phyloP scores from a whole-genome alignment of 805 yeast species.

The Candida orba region DNA sequence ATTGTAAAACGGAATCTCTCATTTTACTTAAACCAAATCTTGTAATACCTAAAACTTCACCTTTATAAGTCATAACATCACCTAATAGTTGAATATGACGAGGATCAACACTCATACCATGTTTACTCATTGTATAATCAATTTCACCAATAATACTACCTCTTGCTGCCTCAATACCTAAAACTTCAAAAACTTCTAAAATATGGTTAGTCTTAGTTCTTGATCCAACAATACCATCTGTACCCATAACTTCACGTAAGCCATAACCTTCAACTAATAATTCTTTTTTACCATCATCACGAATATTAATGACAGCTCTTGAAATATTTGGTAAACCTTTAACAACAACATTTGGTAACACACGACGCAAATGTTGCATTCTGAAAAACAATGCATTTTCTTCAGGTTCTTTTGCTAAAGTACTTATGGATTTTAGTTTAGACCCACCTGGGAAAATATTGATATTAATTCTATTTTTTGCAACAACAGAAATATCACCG shows the following conservation, averaged over 20 bases:
- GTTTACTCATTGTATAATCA: constrained; percentile 96
- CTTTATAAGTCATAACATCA: constrained; percentile 98
- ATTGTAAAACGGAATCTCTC: constrained; percentile 95
- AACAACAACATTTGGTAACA: constrained; percentile 79
- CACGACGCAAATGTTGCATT: constrained; percentile 84
- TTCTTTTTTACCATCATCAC: constrained; percentile 81
- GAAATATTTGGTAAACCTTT: constrained; percentile 89
- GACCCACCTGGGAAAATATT: constrained; percentile 42
- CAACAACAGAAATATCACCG: constrained; percentile 61
- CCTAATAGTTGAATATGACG: constrained; percentile 97
- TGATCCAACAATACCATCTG: constrained; percentile 91
- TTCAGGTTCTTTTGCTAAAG: constrained; percentile 31
- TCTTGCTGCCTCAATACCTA: constrained; percentile 98
- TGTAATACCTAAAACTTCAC: constrained; percentile 96
- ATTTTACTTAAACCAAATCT: constrained; percentile 96
- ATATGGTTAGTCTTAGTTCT: constrained; percentile 89
- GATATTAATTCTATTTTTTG: constrained; percentile 61
- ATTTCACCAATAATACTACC: constrained; percentile 88
- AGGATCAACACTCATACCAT: constrained; percentile 99
- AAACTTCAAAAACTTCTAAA: constrained; percentile 77
- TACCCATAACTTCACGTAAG: constrained; percentile 89
- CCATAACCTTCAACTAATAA: constrained; percentile 97
- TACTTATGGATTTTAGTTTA: constrained; percentile 34
- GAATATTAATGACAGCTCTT: constrained; percentile 93
- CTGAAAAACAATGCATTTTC: constrained; percentile 66